These are phyloP conservation scores for Monotropa hypopitys DNA, from an alignment of 179 eudicot species.

Conservation along the genomic window DNA sequence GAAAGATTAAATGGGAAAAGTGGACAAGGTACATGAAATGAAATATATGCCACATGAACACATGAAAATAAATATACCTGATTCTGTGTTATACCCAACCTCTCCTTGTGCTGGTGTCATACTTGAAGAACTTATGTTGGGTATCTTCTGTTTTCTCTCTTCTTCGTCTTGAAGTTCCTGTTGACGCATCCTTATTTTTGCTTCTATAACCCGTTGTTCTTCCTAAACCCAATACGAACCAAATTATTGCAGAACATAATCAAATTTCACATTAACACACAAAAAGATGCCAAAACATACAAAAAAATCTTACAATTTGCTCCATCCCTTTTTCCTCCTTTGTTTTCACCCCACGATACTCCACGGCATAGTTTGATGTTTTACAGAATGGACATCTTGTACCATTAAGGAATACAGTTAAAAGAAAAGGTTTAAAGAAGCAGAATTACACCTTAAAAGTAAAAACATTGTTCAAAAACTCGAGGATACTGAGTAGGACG, in stretches of 20 bases:
- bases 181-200: slow-evolving; percentile 93
- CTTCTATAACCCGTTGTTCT: slow-evolving; percentile 98
- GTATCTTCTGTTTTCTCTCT: slow-evolving; percentile 45
- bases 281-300: too few relatives aligned
- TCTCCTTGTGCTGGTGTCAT: slow-evolving; percentile 28
- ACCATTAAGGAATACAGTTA: slow-evolving; percentile 32
- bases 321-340: slow-evolving; percentile 89
- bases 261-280: too few relatives aligned
- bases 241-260: too few relatives aligned
- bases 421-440: not conserved
- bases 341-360: slow-evolving; percentile 82
- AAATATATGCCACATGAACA: not conserved
- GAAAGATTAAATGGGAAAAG: not conserved
- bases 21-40: not conserved
- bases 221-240: slow-evolving; percentile 39
- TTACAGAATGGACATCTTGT: slow-evolving; percentile 93
- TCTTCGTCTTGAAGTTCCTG: slow-evolving; percentile 82
- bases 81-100: slow-evolving; percentile 34
- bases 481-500: slow-evolving; percentile 98
- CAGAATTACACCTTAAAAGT: not conserved
- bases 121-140: slow-evolving; percentile 37
- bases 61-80: slow-evolving; percentile 20
- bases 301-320: slow-evolving; percentile 66
- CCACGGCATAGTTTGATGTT: slow-evolving; percentile 89
- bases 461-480: too few relatives aligned